A percentile compares a stretch with the other conserved stretches of the same genome.
phyloP scores from a whole-genome alignment of 2,329 filamentous ascomycete genomes.

The Colletotrichum incanum region DNA sequence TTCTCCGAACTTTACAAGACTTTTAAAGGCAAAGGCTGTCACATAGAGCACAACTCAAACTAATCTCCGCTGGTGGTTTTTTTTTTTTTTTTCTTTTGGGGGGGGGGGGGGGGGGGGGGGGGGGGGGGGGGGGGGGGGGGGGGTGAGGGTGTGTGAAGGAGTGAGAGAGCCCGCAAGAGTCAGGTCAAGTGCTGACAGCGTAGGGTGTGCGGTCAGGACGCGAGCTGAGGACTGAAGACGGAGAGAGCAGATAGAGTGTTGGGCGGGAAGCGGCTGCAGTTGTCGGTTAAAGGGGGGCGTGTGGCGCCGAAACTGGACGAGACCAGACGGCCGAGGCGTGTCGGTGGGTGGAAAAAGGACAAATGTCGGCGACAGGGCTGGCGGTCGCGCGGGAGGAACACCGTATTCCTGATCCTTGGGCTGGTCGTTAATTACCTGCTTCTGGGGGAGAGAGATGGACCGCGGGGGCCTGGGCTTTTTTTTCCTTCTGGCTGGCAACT shows the following conservation, averaged over 20 bases:
- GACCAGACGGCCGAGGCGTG: conserved; percentile 13
- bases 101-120: neutral
- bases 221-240: neutral
- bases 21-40: neutral
- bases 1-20: neutral
- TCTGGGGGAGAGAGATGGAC: conserved; percentile 3
- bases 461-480: conserved; percentile 9
- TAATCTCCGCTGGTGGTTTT: too few relatives aligned
- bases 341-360: conserved; percentile 9
- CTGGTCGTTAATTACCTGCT: conserved; percentile 12
- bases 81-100: too few relatives aligned
- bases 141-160: neutral
- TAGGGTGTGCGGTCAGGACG: conserved; percentile 12
- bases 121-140: neutral
- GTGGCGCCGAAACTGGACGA: neutral
- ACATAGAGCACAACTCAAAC: too few relatives aligned
- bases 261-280: conserved; percentile 11
- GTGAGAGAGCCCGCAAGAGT: neutral
- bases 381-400: conserved; percentile 28
- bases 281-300: conserved; percentile 18
- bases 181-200: conserved; percentile 22
- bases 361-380: conserved; percentile 28
- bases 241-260: neutral
- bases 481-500: conserved; percentile 13
- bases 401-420: conserved; percentile 25